phyloP scores from a whole-genome alignment of 768 basidiomycete species.

The Leccinum truebloodii region DNA sequence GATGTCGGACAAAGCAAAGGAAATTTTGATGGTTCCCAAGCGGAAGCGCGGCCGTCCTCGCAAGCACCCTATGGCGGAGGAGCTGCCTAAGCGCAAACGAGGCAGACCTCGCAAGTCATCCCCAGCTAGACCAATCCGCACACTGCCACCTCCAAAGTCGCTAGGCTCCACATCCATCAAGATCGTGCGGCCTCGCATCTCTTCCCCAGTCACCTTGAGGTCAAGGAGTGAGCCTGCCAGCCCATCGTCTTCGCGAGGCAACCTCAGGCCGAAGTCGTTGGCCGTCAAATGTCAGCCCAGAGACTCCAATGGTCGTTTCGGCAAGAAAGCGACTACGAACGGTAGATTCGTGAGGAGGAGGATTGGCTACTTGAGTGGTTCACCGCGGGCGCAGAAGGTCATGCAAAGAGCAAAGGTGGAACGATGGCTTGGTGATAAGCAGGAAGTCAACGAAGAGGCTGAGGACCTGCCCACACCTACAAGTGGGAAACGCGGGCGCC shows the following conservation, averaged over 20 bases:
- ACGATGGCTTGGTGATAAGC: constrained; percentile 37
- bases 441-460: constrained; percentile 13
- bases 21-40: constrained; percentile 33
- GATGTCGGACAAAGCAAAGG: constrained; percentile 37
- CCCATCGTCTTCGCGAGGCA: constrained; percentile 26
- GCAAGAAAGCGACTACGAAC: constrained; percentile 55
- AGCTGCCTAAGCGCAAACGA: constrained; percentile 36
- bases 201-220: constrained; percentile 24
- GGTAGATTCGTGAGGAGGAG: constrained; percentile 44
- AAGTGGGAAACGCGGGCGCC: constrained; percentile 27
- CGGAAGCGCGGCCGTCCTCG: constrained; percentile 38
- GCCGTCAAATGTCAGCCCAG: constrained; percentile 57
- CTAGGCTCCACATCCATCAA: constrained; percentile 13
- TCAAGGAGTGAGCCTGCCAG: constrained; percentile 25
- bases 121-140: constrained; percentile 11
- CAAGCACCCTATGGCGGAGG: constrained; percentile 34
- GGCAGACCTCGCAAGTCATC: constrained; percentile 37
- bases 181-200: constrained; percentile 10
- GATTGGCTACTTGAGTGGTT: constrained; percentile 20
- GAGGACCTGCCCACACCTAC: constrained; percentile 15
- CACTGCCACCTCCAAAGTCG: constrained; percentile 14
- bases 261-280: constrained; percentile 42
- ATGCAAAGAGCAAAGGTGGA: constrained; percentile 44
- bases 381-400: constrained; percentile 43
- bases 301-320: constrained; percentile 65